These are phyloP conservation scores for Clarireedia hainanense DNA, from an alignment of 2,329 filamentous ascomycete genomes.

Conservation along the genomic window DNA sequence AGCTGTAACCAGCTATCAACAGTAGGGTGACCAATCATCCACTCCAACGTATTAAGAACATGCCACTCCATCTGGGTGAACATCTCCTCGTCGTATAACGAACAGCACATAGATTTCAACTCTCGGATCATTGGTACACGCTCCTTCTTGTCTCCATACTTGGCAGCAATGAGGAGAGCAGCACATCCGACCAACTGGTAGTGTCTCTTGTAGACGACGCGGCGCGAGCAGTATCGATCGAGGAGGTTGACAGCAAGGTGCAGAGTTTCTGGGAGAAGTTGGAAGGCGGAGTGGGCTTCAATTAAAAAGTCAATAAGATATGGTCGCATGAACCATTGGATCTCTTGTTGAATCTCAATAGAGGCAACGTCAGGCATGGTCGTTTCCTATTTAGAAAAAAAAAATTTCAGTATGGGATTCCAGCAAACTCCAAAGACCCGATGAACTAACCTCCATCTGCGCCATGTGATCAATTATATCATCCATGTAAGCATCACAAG, in stretches of 20 bases:
- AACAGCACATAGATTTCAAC: constrained; percentile 98
- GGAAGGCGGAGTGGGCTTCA: constrained; percentile 92
- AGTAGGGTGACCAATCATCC: constrained; percentile 92
- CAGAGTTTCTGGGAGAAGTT: constrained; percentile 85
- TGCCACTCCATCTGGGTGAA: constrained; percentile 99
- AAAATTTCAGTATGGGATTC: constrained; percentile 26
- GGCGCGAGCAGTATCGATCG: constrained; percentile 94
- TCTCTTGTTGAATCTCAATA: constrained; percentile 98
- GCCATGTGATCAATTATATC: constrained; percentile 93
- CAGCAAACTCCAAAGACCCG: constrained; percentile 8
- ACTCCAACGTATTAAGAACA: constrained; percentile 92
- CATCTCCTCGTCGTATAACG: constrained; percentile 97
- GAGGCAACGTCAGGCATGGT: constrained; percentile 93
- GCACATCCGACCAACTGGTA: constrained; percentile 97
- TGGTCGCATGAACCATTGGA: constrained; percentile 99
- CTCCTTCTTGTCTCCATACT: constrained; percentile 98
- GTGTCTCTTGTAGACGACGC: constrained; percentile 97
- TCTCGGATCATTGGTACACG: constrained; percentile 96
- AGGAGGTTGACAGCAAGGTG: constrained; percentile 95
- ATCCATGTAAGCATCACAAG: constrained; percentile 85
- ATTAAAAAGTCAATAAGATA: constrained; percentile 97
- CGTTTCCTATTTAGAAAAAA: constrained; percentile 48
- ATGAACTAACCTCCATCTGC: constrained; percentile 66
- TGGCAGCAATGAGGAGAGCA: constrained; percentile 90
- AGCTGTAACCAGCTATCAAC: constrained; percentile 90